Evolutionary conservation across 208 protist species (phyloP), one percentile per base, ranked within the genome.

Genomic region (Angomonas ambiguus): DNA sequence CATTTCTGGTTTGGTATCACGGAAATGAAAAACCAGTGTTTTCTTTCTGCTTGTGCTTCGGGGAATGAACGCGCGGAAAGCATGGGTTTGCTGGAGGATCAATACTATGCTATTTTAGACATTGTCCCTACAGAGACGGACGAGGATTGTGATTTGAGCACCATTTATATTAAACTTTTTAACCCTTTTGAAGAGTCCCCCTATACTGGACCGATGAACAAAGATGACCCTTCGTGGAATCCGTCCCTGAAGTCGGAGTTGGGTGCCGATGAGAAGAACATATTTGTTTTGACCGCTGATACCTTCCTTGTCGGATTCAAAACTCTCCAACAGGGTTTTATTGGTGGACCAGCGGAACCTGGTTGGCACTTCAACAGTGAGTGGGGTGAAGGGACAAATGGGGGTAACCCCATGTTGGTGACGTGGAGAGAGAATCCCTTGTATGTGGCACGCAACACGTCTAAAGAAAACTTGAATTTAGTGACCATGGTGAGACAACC

Each of bases 351-450:
- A 2, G 48, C 77, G 20, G 68, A 88, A 38, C 71, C 78, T 8
- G 62, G 69, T 24, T 81, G 71, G 61, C 74, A 80, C 62, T 92
- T 89, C 62, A 74, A 92, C 71, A 84, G 83, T 49, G 76, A 89
- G 53, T 92, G 86, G 86, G 76, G 76, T 28, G 82, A 84, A 13
- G 62, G 64, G 10, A 85, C 83, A 31, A 84, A 78, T 25, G 86
- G 86, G n/a, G 86, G 86, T 28, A 89, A 89, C 61, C 80, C 86
- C 30, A 79, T 73, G 5, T 67, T 81, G 20, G 70, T 83, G 6
- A 84, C 82, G 20, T 92, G 86, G 83, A 76, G 83, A 13, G 68
- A 85, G 55, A 92, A 92, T 55, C 86, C 86, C 48, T 74, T 88
- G 20, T 92, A 89, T 68, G 65, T 76, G 27, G 71, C 86, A 34